Evolutionary conservation across 2,329 filamentous ascomycete genomes (phyloP).

Genomic region (Diaporthe helianthi): DNA sequence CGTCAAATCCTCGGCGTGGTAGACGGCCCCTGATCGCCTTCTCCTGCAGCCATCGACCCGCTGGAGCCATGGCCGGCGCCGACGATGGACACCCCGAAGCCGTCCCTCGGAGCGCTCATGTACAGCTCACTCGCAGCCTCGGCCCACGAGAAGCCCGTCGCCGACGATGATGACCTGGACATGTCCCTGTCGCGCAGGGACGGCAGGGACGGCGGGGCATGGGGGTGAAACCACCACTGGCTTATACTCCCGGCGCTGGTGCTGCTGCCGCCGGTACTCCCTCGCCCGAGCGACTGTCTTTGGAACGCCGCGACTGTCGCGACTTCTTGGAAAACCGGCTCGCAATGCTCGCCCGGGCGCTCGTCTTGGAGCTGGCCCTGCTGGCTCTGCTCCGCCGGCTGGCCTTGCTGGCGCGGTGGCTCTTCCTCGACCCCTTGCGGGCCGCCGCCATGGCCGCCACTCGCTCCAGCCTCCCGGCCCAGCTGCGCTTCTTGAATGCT

Average conservation of each 20-base stretch:
- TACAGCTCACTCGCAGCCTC: slow-evolving; percentile 8
- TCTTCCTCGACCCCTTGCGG: slow-evolving; percentile 14
- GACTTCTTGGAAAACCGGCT: slow-evolving; percentile 14
- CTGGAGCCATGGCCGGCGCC: not conserved
- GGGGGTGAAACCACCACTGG: not conserved
- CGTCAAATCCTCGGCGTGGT: not conserved
- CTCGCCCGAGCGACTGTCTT: not conserved
- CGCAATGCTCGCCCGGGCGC: not conserved
- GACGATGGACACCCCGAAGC: slow-evolving; percentile 18
- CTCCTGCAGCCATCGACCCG: not conserved
- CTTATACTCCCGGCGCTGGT: not conserved
- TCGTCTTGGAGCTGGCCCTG: not conserved
- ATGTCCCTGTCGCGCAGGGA: not conserved
- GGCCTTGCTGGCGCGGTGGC: slow-evolving; percentile 11
- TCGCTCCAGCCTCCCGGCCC: slow-evolving; percentile 11
- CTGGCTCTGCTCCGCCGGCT: slow-evolving; percentile 1
- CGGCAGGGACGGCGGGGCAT: not conserved
- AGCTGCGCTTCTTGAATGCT: slow-evolving; percentile 24
- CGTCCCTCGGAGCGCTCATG: not conserved
- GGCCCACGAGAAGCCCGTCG: slow-evolving; percentile 6
- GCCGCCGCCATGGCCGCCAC: slow-evolving; percentile 22
- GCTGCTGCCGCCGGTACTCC: not conserved
- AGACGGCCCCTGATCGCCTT: not conserved
- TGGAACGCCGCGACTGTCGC: slow-evolving; percentile 8
- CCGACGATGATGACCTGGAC: not conserved